Percentiles rank a stretch among this genome's conserved stretches.
phyloP scores from a whole-genome alignment of 2,329 filamentous ascomycete genomes.

The Diplodia intermedia region DNA sequence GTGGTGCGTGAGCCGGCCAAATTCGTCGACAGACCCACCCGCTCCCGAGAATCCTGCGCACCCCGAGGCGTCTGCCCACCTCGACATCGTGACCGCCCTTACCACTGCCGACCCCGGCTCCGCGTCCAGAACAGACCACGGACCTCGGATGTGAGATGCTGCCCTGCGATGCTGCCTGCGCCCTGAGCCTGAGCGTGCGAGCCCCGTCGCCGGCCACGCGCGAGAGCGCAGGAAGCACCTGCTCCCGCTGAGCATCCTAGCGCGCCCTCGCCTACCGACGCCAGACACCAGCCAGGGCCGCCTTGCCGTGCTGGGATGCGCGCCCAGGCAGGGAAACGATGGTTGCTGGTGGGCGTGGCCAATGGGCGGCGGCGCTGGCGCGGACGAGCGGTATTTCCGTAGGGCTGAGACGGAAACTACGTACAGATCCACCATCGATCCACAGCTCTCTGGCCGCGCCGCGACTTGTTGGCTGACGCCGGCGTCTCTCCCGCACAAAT shows the following conservation, averaged over 20 bases:
- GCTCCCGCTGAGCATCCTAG: neutral
- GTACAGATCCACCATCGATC: conserved; percentile 27
- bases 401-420: conserved; percentile 30
- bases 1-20: conserved; percentile 24
- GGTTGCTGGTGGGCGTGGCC: neutral
- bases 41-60: conserved; percentile 25
- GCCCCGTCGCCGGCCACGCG: neutral
- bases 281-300: neutral
- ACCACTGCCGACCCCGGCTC: conserved; percentile 18
- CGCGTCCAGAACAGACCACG: conserved; percentile 1
- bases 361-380: conserved; percentile 7
- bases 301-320: conserved; percentile 14
- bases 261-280: neutral
- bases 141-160: neutral
- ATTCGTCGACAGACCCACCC: conserved; percentile 17
- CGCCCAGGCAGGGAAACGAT: conserved; percentile 7
- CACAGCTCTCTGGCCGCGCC: conserved; percentile 6
- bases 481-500: neutral
- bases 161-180: neutral
- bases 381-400: conserved; percentile 28
- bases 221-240: neutral
- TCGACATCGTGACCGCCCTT: conserved; percentile 5
- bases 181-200: neutral
- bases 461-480: conserved; percentile 12
- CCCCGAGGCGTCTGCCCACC: conserved; percentile 27